Evolutionary conservation across 192 early-diverging fungal species (phyloP), one percentile per base, ranked within the genome.

Genomic region (Coemansia guatemalensis): DNA sequence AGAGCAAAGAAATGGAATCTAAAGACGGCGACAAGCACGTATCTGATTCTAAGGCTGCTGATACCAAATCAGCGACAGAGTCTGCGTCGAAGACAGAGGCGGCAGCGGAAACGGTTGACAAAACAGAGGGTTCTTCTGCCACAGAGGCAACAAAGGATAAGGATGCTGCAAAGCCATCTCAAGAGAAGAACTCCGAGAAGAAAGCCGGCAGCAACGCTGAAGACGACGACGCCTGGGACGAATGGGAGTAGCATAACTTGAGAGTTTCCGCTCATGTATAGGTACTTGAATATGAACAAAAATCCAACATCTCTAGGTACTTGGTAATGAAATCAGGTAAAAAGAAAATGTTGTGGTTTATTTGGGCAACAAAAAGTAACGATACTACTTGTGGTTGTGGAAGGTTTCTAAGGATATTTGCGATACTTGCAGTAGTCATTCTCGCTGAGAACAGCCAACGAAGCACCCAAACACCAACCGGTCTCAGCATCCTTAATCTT

Each of bases 381-480:
- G 5, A 11, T 35, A 11, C 33, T 35, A 11, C 33, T 11, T 35
- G 7, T 35, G 8, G 5, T 35, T 35, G 7, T 35, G 11, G 7
- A 32, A 8, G n/a, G 51, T 53, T 23, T 56, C 21, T 27, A 21
- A 56, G 0, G 35, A 21, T 8, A 56, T 33, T 64, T 41, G 17
- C 22, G 2, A 2, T 41, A 35, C 57, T 61, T 67, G 73, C 78
- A 81, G 49, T 81, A 81, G 24, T 33, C 27, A 48, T 64, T 54
- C 65, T 81, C 68, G 29, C 95, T 91, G 11, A 96, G 73, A 53
- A 97, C 81, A 24, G 90, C 85, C 56, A 98, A 89, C 22, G 95
- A 87, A 22, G 94, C 94, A 26, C 96, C 96, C 44, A 98, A 80
- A 72, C 92, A 93, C 97, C 97, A 99, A 12, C 97, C 97, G 18